Evolutionary conservation across 2,329 filamentous ascomycete species (phyloP).

Genomic region (Gyromitra esculenta): DNA sequence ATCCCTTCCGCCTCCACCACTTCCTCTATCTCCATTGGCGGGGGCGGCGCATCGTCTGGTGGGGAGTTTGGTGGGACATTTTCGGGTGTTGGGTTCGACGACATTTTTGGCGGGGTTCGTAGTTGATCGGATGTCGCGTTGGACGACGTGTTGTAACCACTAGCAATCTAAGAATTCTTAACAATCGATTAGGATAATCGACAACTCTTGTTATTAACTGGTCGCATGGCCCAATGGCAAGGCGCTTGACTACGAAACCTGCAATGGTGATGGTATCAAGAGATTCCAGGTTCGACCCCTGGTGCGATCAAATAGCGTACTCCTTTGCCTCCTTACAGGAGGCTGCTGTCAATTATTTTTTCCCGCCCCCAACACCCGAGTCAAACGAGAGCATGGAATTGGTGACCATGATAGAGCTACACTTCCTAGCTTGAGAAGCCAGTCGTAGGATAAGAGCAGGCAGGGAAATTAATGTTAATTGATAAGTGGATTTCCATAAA

Average conservation of each 20-base stretch:
- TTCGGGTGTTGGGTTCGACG: slow-evolving; percentile 24
- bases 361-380: too few relatives aligned
- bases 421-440: background rate
- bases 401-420: background rate
- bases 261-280: slow-evolving; percentile 57
- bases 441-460: background rate
- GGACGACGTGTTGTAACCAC: slow-evolving; percentile 27
- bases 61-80: slow-evolving; percentile 3
- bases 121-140: slow-evolving; percentile 29
- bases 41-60: background rate
- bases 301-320: slow-evolving; percentile 48
- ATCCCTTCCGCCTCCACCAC: slow-evolving; percentile 34
- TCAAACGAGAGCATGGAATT: background rate
- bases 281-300: slow-evolving; percentile 61
- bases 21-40: slow-evolving; percentile 1
- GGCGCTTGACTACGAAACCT: slow-evolving; percentile 68
- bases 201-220: background rate
- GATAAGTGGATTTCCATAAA: background rate
- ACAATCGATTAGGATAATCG: background rate
- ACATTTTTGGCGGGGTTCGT: slow-evolving; percentile 36
- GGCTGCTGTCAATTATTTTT: background rate
- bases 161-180: background rate
- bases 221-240: slow-evolving; percentile 67
- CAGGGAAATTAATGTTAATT: background rate
- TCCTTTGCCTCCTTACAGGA: background rate